Evolutionary conservation across 2,329 filamentous ascomycete species (phyloP), one percentile per base, ranked within the genome.

Genomic region (Colletotrichum lini): DNA sequence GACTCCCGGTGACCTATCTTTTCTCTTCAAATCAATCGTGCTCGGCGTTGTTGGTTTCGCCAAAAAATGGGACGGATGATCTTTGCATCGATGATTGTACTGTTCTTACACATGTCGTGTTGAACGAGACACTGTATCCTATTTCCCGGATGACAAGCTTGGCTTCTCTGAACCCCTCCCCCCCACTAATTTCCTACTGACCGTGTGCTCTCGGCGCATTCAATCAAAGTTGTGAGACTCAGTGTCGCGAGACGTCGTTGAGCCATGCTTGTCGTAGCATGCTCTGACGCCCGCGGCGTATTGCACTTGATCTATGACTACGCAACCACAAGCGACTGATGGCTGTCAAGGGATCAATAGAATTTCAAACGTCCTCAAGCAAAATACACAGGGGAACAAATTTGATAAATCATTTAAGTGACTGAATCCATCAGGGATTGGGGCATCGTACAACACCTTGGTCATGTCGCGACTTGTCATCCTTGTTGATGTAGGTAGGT

Each of bases 51-150:
- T 83, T 75, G 0, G 77, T 77, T 49, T 79, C 75, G 70, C 79
- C 82, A 74, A 84, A 84, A 7, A 21, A 84, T 73, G 72, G 82
- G 78, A 72, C 80, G 81, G 10, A 77, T 78, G 57, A 82, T 78
- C 63, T 81, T 78, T 30, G 80, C 79, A 45, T 81, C 74, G 65
- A 79, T 75, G 40, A 80, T 72, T 35, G 78, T 77, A 72, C 79
- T 80, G 73, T 76, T 81, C 42, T 80, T 75, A 68, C 83, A 82
- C 35, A 82, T 80, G 45, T 82, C 80, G 21, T 80, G 82, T 80
- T 82, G 58, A 23, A 52, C 23, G 12, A 54, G 8, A 4, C 26
- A 26, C 35, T 42, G 38, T 26, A 3, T 10, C 4, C 1, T n/a
- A 1, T 40, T 13, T 0, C 18, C 16, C 68, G 7, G 12, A 8